These are phyloP conservation scores for Ajuga chamaepitys DNA, from an alignment of 257 asterid genomes.

Conservation along the genomic window DNA sequence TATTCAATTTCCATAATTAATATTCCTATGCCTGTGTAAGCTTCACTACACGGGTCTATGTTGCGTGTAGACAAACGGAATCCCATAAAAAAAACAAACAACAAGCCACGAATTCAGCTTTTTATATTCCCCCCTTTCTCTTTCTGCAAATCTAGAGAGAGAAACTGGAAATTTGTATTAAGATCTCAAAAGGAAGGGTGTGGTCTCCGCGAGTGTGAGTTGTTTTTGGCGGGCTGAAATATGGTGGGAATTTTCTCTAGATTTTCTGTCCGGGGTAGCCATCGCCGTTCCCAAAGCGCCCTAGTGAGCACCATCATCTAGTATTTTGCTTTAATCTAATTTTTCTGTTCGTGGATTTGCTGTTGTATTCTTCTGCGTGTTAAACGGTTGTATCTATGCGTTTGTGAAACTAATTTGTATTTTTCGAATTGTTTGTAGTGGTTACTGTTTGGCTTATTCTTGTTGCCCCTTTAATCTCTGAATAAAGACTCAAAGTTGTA, in stretches of 20 bases:
- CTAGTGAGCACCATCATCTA: conserved; percentile 39
- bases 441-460: background rate
- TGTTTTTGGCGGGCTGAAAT: conserved; percentile 1
- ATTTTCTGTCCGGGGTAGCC: conserved; percentile 54
- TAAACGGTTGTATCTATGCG: background rate
- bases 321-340: background rate
- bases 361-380: conserved; percentile 6
- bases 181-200: background rate
- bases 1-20: background rate
- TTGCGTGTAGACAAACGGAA: conserved; percentile 17
- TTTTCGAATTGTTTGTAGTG: background rate
- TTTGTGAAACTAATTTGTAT: background rate
- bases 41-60: background rate
- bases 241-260: conserved; percentile 95
- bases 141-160: background rate
- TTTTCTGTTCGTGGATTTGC: background rate
- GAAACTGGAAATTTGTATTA: background rate
- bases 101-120: conserved; percentile 20
- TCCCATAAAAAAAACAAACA: conserved; percentile 23
- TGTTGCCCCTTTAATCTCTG: background rate
- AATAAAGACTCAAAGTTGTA: background rate
- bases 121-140: conserved; percentile 14
- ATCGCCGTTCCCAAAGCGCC: conserved; percentile 88
- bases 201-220: background rate
- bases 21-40: background rate